A percentile compares a stretch with the other conserved stretches of the same genome.
These are phyloP conservation scores for Neophaeococcomyces mojaviensis DNA, from an alignment of 2,329 filamentous ascomycete genomes.

Conservation along the genomic window DNA sequence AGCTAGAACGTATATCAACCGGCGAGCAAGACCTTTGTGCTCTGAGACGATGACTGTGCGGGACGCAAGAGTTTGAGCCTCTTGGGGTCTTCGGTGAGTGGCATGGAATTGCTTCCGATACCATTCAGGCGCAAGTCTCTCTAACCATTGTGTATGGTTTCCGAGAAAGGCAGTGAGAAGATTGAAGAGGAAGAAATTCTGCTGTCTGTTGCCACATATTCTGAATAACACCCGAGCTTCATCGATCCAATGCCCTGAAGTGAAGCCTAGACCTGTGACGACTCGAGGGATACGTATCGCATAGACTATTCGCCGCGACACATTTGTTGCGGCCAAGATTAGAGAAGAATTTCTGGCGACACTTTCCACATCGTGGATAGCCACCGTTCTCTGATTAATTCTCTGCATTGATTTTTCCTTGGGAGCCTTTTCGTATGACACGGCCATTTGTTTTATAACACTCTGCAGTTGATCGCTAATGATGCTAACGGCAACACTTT, in stretches of 20 bases:
- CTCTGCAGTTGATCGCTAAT: slow-evolving; percentile 45
- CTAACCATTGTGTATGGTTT: slow-evolving; percentile 54
- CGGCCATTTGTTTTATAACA: slow-evolving; percentile 33
- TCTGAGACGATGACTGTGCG: slow-evolving; percentile 51
- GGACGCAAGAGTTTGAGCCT: slow-evolving; percentile 41
- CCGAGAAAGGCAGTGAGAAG: slow-evolving; percentile 53
- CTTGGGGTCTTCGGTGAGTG: slow-evolving; percentile 43
- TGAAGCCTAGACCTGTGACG: slow-evolving; percentile 48
- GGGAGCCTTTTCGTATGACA: slow-evolving; percentile 32
- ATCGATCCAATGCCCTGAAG: slow-evolving; percentile 54
- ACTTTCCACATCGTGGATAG: background rate
- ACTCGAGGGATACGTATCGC: slow-evolving; percentile 51
- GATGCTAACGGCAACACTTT: slow-evolving; percentile 45
- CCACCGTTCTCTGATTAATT: slow-evolving; percentile 37
- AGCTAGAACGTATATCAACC: slow-evolving; percentile 51
- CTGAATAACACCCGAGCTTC: slow-evolving; percentile 52
- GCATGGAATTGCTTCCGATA: slow-evolving; percentile 43
- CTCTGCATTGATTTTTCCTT: slow-evolving; percentile 42
- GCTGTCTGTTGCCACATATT: slow-evolving; percentile 47
- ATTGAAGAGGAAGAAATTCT: slow-evolving; percentile 54
- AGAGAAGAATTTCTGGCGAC: slow-evolving; percentile 42
- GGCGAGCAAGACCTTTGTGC: slow-evolving; percentile 52
- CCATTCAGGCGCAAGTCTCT: slow-evolving; percentile 46
- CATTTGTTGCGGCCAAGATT: slow-evolving; percentile 35
- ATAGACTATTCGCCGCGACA: slow-evolving; percentile 44